phyloP scores from a whole-genome alignment of 108 stramenopile genomes.

The Nannochloropsis oceanica region DNA sequence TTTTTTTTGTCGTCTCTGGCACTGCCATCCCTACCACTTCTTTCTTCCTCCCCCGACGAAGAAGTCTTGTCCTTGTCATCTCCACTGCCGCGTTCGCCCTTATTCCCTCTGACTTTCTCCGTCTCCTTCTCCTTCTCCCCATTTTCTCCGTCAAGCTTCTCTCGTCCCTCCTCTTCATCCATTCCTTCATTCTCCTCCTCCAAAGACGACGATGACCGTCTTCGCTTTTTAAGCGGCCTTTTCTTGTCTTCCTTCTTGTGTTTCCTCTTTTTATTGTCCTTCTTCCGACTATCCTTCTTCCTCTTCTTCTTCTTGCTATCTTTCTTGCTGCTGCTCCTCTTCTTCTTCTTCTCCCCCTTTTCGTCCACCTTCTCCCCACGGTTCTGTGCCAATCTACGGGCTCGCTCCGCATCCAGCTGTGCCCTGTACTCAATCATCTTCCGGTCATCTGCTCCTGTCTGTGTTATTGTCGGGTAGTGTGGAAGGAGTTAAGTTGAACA shows the following conservation, averaged over 20 bases:
- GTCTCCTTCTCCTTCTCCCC: no score
- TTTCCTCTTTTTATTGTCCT: neutral
- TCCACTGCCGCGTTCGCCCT: neutral
- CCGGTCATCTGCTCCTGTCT: constrained; percentile 48
- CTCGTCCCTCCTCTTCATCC: no score
- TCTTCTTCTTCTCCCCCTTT: constrained; percentile 14
- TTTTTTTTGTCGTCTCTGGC: no score
- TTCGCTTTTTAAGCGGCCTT: neutral
- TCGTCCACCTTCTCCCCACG: constrained; percentile 44
- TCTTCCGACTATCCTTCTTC: neutral
- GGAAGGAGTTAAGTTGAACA: no score
- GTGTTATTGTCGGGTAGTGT: neutral
- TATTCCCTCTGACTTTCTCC: neutral
- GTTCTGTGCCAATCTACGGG: constrained; percentile 45
- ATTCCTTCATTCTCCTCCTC: neutral
- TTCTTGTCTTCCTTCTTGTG: neutral
- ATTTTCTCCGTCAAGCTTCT: no score
- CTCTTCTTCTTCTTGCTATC: neutral
- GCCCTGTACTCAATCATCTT: constrained; percentile 86
- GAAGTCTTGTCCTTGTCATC: neutral
- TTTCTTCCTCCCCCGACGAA: neutral
- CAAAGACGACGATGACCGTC: neutral
- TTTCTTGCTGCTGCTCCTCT: neutral
- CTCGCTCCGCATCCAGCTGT: constrained; percentile 73
- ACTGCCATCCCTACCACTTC: no score